Conservation (phyloP, 768 basidiomycete species). For the Suillus plorans region DNA sequence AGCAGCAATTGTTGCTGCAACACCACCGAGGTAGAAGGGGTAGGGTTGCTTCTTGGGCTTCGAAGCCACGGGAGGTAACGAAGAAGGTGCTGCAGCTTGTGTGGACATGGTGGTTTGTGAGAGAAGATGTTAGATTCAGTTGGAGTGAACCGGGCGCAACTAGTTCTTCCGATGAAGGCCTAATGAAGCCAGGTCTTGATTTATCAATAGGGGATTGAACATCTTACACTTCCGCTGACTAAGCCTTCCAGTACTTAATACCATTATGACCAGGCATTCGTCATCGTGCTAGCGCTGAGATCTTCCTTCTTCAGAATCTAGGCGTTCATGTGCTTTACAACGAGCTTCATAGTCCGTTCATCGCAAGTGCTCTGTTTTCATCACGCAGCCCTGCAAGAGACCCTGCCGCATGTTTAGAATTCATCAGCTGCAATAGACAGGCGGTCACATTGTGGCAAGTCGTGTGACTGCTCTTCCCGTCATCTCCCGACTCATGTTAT, state of each 20-base stretch:
- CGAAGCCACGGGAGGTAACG: slow-evolving; percentile 7
- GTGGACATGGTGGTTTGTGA: not conserved
- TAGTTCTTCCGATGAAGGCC: slow-evolving; percentile 2
- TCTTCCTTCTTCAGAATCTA: not conserved
- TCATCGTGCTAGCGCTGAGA: not conserved
- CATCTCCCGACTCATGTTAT: not conserved
- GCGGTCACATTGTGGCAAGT: not conserved
- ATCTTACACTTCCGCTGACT: not conserved
- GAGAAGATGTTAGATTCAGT: not conserved
- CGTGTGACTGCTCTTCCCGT: not conserved
- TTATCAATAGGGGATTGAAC: slow-evolving; percentile 1
- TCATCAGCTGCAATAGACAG: not conserved
- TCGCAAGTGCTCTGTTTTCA: too few relatives aligned
- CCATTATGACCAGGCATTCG: not conserved
- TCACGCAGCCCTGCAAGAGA: not conserved
- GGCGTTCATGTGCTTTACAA: not conserved
- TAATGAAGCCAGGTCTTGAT: not conserved
- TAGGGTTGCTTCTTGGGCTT: slow-evolving; percentile 63
- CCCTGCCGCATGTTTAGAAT: not conserved
- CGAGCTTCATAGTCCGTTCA: not conserved
- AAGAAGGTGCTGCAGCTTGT: not conserved
- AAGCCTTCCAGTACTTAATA: not conserved
- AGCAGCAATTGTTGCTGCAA: slow-evolving; percentile 87
- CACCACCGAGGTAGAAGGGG: slow-evolving; percentile 86
- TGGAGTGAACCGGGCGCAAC: slow-evolving; percentile 6